Percentiles rank a stretch among this genome's conserved stretches.
Evolutionary conservation across 1,284 basidiomycete species (phyloP).

Genomic region (Pascua guehoae): DNA sequence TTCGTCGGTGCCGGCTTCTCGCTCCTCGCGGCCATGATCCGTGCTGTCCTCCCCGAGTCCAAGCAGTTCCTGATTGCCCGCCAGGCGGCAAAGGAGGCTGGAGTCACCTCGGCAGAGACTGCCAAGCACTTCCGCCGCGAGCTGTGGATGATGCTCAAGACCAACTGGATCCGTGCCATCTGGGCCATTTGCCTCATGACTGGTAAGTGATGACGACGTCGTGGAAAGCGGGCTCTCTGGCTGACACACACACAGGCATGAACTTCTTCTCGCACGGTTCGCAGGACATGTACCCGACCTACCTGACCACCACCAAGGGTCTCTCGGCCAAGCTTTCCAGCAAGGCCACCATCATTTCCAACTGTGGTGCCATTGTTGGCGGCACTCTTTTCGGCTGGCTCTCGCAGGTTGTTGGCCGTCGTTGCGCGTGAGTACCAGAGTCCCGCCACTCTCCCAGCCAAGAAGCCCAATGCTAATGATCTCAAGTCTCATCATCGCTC

Average conservation of each 20-base stretch:
- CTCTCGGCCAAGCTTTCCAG: conserved; percentile 60
- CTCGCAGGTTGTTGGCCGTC: conserved; percentile 81
- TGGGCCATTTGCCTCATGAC: conserved; percentile 62
- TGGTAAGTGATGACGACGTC: conserved; percentile 20
- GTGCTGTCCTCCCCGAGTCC: conserved; percentile 74
- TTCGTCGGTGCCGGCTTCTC: conserved; percentile 64
- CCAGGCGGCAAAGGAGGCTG: conserved; percentile 35
- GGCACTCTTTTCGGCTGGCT: conserved; percentile 71
- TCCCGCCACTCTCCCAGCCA: conserved; percentile 11
- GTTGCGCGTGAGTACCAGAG: conserved; percentile 56
- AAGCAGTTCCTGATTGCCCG: conserved; percentile 60
- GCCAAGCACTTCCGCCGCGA: conserved; percentile 71
- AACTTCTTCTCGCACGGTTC: conserved; percentile 90
- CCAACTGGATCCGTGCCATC: conserved; percentile 76
- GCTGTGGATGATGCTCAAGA: conserved; percentile 67
- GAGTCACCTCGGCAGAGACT: conserved; percentile 52
- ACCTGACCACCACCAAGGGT: conserved; percentile 55
- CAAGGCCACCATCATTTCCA: conserved; percentile 81
- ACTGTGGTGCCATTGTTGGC: conserved; percentile 65
- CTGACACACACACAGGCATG: conserved; percentile 52
- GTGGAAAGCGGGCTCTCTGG: neutral
- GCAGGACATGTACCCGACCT: conserved; percentile 66
- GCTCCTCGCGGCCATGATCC: conserved; percentile 66
- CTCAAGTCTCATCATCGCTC: conserved; percentile 37
- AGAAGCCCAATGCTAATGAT: conserved; percentile 32